Base-by-base conservation (phyloP, 1,284 basidiomycete species). In the Ceratobasidium sp. region DNA sequence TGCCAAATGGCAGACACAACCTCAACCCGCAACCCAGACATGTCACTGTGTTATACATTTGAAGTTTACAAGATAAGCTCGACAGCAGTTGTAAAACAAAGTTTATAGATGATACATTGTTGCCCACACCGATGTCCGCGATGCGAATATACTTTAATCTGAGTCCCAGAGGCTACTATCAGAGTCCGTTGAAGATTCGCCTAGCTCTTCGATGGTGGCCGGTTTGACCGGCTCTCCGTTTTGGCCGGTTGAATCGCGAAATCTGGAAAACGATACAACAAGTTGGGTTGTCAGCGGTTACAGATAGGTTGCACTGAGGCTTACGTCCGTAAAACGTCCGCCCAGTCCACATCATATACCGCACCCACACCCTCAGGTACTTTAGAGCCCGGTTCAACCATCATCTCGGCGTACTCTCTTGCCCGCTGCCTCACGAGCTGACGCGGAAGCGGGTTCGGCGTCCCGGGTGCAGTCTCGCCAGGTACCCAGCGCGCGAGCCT, bases 381-480 rank as follows among this genome's bases (percentile, higher is more conserved):
- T 56, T 54, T 39, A 37, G 65, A 69, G 65, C 65, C 65, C 27
- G 65, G 49, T 14, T 58, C 53, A 29, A 69, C 39, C 29, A 22
- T 31, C 31, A 54, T 54, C 37, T 13, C 53, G 14, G 65, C 65
- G 37, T 69, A 69, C 53, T 69, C 65, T 31, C 65, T 69, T 34
- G 65, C 65, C 27, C 65, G 49, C 37, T 69, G 65, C 39, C 65
- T 56, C 31, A 69, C 65, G 24, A 69, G 65, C 31, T 69, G 65
- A n/a, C 65, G 65, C 34, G 65, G 65, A 58, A 69, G 65, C 16
- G 65, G 51, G n/a, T 69, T 69, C 53, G 65, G 65, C 19, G 65
- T 29, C 22, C 65, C 65, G 4, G 51, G 65, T 27, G 65, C 53
- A 11, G 49, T 69, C 46, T 56, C 65, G 2, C 65, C 65, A 58